Evolutionary conservation across 176 grass and related monocot genomes (phyloP), one percentile per base, ranked within the genome.

Genomic region (Oryza brachyantha): DNA sequence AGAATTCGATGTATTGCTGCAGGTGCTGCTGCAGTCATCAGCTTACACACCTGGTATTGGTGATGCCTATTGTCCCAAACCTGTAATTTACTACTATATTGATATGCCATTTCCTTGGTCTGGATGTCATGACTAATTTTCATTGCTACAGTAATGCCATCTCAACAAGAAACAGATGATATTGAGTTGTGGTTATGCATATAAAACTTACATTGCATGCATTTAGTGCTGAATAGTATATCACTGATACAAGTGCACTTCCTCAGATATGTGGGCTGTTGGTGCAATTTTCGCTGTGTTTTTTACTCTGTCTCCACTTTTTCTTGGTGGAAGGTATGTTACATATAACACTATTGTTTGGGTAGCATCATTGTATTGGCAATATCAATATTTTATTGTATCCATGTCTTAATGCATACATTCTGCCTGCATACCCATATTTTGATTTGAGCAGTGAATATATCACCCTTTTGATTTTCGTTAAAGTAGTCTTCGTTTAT

Each of bases 201-300:
- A 5, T 45, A n/a, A 5, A 21, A n/a, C 24, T 61, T 8, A 32
- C 25, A 19, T 70, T 24, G 29, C 11, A 29, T 22, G 14, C 29
- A 60, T 74, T 41, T 52, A 37, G 2, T 13, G 5, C 21, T 60
- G 21, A 61, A 40, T 77, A 58, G n/a, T n/a, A 31, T 73, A 37
- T 65, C 17, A 50, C 48, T 89, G 76, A 79, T 35, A 37, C 8
- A 25, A 52, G 19, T 66, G 41, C 36, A 38, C 39, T 71, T 81
- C 66, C 70, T 61, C 87, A 97, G 94, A 93, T 48, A 87, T 97
- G 84, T 97, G 94, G 94, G 91, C 94, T 26, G 76, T 97, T 67
- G 94, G 94, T 79, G 91, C 91, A 21, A 97, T 97, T 83, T 84
- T 97, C 61, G 91, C 94, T 36, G 94, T 93, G 84, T 91, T 97